Evolutionary conservation across 2,329 filamentous ascomycete species (phyloP), one percentile per base, ranked within the genome.

Genomic region (Neopestalotiopsis clavispora): DNA sequence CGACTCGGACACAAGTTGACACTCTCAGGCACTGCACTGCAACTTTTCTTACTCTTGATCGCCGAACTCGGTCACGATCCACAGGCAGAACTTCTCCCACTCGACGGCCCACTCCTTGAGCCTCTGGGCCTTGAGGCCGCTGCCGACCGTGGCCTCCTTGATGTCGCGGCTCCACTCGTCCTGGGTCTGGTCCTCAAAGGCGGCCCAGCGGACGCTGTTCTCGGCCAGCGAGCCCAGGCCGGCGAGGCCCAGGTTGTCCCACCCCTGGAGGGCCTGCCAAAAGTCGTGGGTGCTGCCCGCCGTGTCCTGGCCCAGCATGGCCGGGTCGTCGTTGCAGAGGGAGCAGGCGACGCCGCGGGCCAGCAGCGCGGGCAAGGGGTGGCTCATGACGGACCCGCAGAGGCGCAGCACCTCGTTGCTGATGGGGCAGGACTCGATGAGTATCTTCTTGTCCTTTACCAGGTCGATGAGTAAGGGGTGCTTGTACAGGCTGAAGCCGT

Each of bases 41-140:
- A 32, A 30, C 42, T 45, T 30, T 42, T 10, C 34, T 56, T 59
- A 49, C 20, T 49, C 52, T 68, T 75, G 76, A 0, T 86, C 84
- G 42, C 78, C 84, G 67, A 88, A 97, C 81, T 97, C 93, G 49
- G 90, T 85, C 10, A 97, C 92, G 59, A 98, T 86, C 94, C 94
- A 98, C 67, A 94, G 86, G 77, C 95, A 98, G 78, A 96, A 98
- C 76, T 89, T 87, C 83, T 98, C 95, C 90, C 95, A 98, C 73
- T 93, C 89, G 45, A 89, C 82, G 64, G 89, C 87, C 94, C 95
- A 98, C 79, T 95, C 87, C 78, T 90, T 89, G 79, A 98, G 80
- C 71, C 91, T 86, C 78, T 90, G 78, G 0, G 93, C 93, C 78
- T 96, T 92, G 66, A 92, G 74, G 0, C 93, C 90, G 62, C 84